Conservation (phyloP, 371 early-diverging fungal genomes). For the Chytridium lagenaria region DNA sequence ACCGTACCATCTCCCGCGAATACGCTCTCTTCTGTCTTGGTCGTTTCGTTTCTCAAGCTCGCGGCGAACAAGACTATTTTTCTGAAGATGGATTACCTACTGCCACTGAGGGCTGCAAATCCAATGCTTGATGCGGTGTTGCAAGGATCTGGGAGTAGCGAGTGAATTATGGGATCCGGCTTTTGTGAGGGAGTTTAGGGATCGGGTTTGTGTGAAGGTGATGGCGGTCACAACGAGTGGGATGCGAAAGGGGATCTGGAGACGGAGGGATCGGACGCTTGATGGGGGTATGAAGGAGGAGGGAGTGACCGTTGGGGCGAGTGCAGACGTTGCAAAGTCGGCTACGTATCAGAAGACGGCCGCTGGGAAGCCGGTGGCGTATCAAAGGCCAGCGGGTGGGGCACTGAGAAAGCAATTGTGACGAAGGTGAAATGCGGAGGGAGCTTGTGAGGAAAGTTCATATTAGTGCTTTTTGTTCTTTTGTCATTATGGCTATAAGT, state of each 20-base stretch:
- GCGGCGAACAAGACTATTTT: conserved; percentile 90
- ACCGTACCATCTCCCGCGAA: conserved; percentile 82
- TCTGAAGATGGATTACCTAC: conserved; percentile 66
- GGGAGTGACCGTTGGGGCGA: conserved; percentile 3
- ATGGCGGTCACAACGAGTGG: conserved; percentile 69
- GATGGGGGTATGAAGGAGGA: conserved; percentile 65
- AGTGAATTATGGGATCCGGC: conserved; percentile 95
- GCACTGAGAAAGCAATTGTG: neutral
- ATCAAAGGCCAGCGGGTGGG: neutral
- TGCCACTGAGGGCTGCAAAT: conserved; percentile 91
- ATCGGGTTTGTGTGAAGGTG: conserved; percentile 75
- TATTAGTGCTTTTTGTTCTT: too few relatives aligned
- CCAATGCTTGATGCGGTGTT: conserved; percentile 96
- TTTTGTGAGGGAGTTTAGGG: conserved; percentile 86
- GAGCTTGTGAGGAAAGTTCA: too few relatives aligned
- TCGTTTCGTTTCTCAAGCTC: conserved; percentile 85
- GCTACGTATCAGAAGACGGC: neutral
- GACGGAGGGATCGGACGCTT: conserved; percentile 73
- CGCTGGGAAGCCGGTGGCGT: neutral
- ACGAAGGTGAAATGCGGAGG: too few relatives aligned
- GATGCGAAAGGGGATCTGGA: conserved; percentile 83
- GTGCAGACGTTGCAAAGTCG: neutral
- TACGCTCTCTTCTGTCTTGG: conserved; percentile 90
- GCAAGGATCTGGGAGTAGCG: conserved; percentile 91
- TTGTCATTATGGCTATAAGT: too few relatives aligned